Base-by-base conservation (phyloP, 2,329 filamentous ascomycete species). In the Sphaerulina musiva region DNA sequence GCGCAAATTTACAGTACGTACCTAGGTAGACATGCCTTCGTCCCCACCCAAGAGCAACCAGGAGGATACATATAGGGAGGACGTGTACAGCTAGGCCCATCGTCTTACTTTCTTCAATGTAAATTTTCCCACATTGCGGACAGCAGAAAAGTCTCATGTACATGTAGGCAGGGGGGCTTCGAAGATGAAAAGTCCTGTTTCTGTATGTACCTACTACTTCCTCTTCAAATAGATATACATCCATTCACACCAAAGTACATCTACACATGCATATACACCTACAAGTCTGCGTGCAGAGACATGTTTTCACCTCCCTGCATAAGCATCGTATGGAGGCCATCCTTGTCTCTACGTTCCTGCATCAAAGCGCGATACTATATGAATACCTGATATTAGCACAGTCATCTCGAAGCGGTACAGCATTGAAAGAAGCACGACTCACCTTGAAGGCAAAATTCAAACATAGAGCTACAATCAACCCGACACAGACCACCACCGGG, bases 401-500 rank as follows among this genome's bases (percentile, higher is more conserved):
- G 6, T 14, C 12, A 38, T 34, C 32, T 29, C 6, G 26, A 29
- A 29, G 6, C 6, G 26, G 26, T 7, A 31, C 23, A n/a, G 8
- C 46, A 14, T 46, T 34, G 3, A 36, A 45, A 11, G 10, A 47
- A 23, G 41, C 12, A 11, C 26, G 34, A 55, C 55, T 53, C 32
- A 59, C 57, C 78, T 92, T 90, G 70, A 97, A 89, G 23, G 80
- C 80, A 74, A 97, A 95, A 70, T 98, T 98, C 64, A 95, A 69
- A 56, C 89, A 77, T 67, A 98, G 72, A 6, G 91, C 90, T 47
- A 85, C 66, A 59, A 88, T 85, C 68, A 98, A 70, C 3, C 90
- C 87, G 38, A 86, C 72, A 66, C 88, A 93, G 42, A 97, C 85
- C 7, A 95, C 78, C 52, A 96, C 73, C 0, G 93, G 93, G 0